Conservation (phyloP, 2,329 filamentous ascomycete species). For the Fusarium oligoseptatum region DNA sequence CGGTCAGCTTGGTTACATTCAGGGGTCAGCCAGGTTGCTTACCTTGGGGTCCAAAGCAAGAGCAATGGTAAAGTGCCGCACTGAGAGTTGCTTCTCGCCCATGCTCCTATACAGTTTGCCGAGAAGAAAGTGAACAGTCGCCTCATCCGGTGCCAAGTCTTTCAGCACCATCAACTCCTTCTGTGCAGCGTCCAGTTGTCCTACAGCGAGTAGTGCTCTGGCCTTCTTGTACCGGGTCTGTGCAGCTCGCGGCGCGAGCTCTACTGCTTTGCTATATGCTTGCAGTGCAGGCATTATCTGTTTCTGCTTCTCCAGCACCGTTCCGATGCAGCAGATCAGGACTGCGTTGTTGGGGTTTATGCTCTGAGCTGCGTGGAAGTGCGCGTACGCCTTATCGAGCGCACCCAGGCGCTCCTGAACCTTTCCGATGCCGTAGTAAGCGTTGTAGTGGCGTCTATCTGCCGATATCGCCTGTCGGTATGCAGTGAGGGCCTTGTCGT, state of each 20-base stretch:
- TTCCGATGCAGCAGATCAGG: slow-evolving; percentile 91
- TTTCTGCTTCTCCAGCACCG: slow-evolving; percentile 89
- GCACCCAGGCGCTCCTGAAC: slow-evolving; percentile 93
- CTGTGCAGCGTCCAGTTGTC: slow-evolving; percentile 78
- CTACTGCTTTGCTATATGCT: slow-evolving; percentile 86
- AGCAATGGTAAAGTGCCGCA: slow-evolving; percentile 94
- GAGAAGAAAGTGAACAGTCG: slow-evolving; percentile 94
- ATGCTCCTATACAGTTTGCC: slow-evolving; percentile 84
- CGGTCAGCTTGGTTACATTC: slow-evolving; percentile 10
- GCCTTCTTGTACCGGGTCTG: slow-evolving; percentile 95
- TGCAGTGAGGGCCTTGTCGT: slow-evolving; percentile 90
- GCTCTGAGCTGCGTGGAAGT: slow-evolving; percentile 87
- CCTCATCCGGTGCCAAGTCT: slow-evolving; percentile 92
- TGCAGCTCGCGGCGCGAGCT: slow-evolving; percentile 83
- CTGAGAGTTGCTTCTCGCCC: slow-evolving; percentile 81
- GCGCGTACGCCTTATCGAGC: slow-evolving; percentile 89
- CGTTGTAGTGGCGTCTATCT: slow-evolving; percentile 93
- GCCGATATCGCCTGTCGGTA: slow-evolving; percentile 89
- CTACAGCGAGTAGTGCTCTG: slow-evolving; percentile 83
- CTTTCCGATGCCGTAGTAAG: slow-evolving; percentile 90
- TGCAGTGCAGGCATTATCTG: slow-evolving; percentile 82
- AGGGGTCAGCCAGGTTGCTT: slow-evolving; percentile 47
- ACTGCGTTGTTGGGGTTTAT: slow-evolving; percentile 97
- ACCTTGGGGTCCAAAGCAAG: slow-evolving; percentile 98
- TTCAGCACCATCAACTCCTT: slow-evolving; percentile 89